A percentile compares a stretch with the other conserved stretches of the same genome.
Evolutionary conservation across 2,329 filamentous ascomycete species (phyloP).

Genomic region (Aureobasidium sp.): DNA sequence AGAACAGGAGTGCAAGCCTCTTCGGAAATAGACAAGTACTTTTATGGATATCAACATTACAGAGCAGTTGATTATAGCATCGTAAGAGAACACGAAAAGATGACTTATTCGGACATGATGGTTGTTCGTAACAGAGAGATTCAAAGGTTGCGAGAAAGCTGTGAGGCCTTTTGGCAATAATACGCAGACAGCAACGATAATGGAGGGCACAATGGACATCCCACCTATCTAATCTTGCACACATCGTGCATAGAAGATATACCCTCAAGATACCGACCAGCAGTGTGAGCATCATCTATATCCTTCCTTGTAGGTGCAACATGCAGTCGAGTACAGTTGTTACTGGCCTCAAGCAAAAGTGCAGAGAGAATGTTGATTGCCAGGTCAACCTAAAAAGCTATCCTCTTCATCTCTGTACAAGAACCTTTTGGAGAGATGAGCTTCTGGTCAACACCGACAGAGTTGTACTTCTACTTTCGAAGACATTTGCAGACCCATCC

Average conservation of each 20-base stretch:
- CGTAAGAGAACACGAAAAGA: too few species aligned
- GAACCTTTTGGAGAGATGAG: background rate
- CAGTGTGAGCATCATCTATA: conserved; percentile 39
- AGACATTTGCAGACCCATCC: conserved; percentile 1
- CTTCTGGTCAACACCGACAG: background rate
- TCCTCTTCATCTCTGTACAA: background rate
- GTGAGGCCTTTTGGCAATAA: too few species aligned
- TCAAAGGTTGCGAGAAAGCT: too few species aligned
- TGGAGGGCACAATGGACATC: too few species aligned
- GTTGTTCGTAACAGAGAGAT: too few species aligned
- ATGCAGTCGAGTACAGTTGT: conserved; percentile 46
- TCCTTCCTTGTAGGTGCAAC: conserved; percentile 42
- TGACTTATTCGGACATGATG: too few species aligned
- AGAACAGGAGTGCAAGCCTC: too few species aligned
- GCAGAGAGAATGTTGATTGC: conserved; percentile 41
- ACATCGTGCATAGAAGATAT: conserved; percentile 34
- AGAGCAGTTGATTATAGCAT: too few species aligned
- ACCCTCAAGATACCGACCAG: conserved; percentile 36
- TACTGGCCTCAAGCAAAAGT: conserved; percentile 37
- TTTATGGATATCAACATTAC: too few species aligned
- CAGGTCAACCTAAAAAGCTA: conserved; percentile 25
- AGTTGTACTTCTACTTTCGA: background rate
- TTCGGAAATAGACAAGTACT: too few species aligned
- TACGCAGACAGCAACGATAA: too few species aligned
- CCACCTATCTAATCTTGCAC: too few species aligned